These are phyloP conservation scores for Beauveria varroae DNA, from an alignment of 2,329 filamentous ascomycete species.

Conservation along the genomic window DNA sequence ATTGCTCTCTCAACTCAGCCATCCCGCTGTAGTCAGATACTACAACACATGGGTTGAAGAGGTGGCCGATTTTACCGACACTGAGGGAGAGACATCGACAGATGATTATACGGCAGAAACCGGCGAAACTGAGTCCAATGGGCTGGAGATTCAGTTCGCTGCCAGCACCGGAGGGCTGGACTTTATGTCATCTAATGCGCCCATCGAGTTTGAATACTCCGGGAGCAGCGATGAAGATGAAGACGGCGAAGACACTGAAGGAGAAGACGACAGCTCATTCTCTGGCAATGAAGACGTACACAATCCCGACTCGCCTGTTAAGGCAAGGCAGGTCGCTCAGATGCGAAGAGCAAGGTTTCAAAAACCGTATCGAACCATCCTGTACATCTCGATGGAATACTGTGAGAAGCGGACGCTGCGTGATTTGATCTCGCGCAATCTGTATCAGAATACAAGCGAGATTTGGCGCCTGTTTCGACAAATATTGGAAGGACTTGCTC, in stretches of 20 bases:
- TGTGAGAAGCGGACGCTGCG: slow-evolving; percentile 90
- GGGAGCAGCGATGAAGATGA: slow-evolving; percentile 38
- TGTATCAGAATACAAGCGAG: slow-evolving; percentile 68
- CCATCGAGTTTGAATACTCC: slow-evolving; percentile 71
- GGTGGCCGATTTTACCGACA: slow-evolving; percentile 42
- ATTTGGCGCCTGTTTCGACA: slow-evolving; percentile 89
- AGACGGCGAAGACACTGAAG: slow-evolving; percentile 37
- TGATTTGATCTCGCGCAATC: slow-evolving; percentile 71
- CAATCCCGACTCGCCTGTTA: slow-evolving; percentile 23
- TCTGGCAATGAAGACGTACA: slow-evolving; percentile 25
- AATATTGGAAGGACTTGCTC: slow-evolving; percentile 78
- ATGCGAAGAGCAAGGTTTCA: slow-evolving; percentile 32
- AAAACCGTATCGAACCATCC: slow-evolving; percentile 57
- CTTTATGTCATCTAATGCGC: slow-evolving; percentile 82
- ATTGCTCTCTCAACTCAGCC: slow-evolving; percentile 83
- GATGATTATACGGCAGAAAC: slow-evolving; percentile 36
- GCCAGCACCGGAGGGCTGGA: slow-evolving; percentile 77
- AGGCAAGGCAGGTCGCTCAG: slow-evolving; percentile 22
- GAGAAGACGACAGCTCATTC: slow-evolving; percentile 33
- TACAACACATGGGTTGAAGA: slow-evolving; percentile 94
- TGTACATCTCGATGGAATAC: slow-evolving; percentile 99
- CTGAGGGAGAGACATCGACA: slow-evolving; percentile 50
- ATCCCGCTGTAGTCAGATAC: slow-evolving; percentile 80
- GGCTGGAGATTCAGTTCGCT: slow-evolving; percentile 49
- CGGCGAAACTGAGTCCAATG: slow-evolving; percentile 31